A percentile compares a stretch with the other conserved stretches of the same genome.
These are phyloP conservation scores for Ceratobasidium sp. DNA, from an alignment of 1,284 basidiomycete species.

Conservation along the genomic window DNA sequence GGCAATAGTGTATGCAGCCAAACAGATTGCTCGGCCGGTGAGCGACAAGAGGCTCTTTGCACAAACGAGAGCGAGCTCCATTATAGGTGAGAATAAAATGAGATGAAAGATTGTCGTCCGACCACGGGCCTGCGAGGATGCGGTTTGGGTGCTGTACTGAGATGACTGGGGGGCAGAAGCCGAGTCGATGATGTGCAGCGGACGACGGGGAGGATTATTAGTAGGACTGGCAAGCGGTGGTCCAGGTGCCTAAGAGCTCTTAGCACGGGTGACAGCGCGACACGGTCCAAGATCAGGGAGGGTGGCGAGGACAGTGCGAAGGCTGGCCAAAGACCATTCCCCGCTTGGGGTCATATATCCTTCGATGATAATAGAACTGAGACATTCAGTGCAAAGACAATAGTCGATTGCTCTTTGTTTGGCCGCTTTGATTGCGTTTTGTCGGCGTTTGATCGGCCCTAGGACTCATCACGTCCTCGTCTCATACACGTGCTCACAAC, in stretches of 20 bases:
- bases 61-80: conserved; percentile 13
- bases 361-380: neutral
- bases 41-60: neutral
- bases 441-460: conserved; percentile 21
- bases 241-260: neutral
- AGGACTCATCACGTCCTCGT: neutral
- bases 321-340: neutral
- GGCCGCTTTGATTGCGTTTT: conserved; percentile 9
- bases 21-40: conserved; percentile 10
- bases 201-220: conserved; percentile 19
- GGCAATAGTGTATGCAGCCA: conserved; percentile 31
- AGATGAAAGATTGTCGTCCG: conserved; percentile 19
- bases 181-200: conserved; percentile 1
- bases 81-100: neutral
- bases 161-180: neutral
- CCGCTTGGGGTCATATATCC: conserved; percentile 4
- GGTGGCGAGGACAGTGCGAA: no score
- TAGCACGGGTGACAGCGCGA: conserved; percentile 18
- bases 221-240: conserved; percentile 5
- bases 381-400: conserved; percentile 2
- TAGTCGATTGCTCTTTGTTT: neutral
- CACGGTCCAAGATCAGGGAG: conserved; percentile 6
- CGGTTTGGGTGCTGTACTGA: conserved; percentile 27
- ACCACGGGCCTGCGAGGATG: conserved; percentile 37
- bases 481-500: neutral